These are phyloP conservation scores for Colletotrichum cuscutae DNA, from an alignment of 2,329 filamentous ascomycete genomes.

Conservation along the genomic window DNA sequence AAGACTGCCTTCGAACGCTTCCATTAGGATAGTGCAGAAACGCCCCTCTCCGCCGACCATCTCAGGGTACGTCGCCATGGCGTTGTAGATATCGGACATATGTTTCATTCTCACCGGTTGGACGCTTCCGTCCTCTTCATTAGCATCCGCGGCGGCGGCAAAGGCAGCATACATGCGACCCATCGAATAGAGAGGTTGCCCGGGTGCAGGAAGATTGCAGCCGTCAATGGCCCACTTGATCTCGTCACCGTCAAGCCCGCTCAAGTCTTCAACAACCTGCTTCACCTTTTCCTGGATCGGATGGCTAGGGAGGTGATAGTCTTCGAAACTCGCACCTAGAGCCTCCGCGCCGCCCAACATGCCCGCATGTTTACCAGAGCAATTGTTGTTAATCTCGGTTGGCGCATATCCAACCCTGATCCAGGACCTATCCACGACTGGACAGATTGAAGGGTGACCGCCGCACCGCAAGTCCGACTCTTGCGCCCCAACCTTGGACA, in stretches of 20 bases:
- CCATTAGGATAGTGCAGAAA: constrained; percentile 59
- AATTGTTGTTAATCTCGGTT: constrained; percentile 54
- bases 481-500: constrained; percentile 44
- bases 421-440: constrained; percentile 50
- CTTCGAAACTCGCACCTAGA: constrained; percentile 42
- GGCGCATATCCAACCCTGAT: constrained; percentile 49
- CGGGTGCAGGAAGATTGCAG: constrained; percentile 59
- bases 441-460: constrained; percentile 49
- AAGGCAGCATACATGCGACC: constrained; percentile 49
- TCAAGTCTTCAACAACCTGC: constrained; percentile 48
- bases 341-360: constrained; percentile 56
- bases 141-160: constrained; percentile 45
- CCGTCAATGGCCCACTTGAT: constrained; percentile 56
- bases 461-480: constrained; percentile 55
- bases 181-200: constrained; percentile 48
- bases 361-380: constrained; percentile 59
- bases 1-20: constrained; percentile 46
- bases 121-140: background rate
- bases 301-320: constrained; percentile 49
- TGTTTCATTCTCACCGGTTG: constrained; percentile 32
- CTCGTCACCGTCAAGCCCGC: constrained; percentile 39
- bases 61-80: constrained; percentile 54
- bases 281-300: constrained; percentile 53
- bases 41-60: constrained; percentile 55
- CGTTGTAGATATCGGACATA: constrained; percentile 50